Evolutionary conservation across 2,329 filamentous ascomycete species (phyloP), one percentile per base, ranked within the genome.

Genomic region (Allantophomopsis cytisporea): DNA sequence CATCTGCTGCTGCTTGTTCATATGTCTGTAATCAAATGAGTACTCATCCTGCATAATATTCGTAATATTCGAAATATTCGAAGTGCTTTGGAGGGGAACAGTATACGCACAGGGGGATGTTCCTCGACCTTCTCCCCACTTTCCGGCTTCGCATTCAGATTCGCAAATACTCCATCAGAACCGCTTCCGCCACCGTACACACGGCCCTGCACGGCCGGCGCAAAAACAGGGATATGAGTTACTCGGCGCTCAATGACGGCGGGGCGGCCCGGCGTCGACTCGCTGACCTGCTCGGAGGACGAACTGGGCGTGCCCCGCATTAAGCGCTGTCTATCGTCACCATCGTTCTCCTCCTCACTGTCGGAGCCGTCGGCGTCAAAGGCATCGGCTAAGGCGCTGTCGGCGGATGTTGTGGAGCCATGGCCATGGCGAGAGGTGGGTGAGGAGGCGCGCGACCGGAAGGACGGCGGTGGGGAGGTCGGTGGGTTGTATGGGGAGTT

Each of bases 1-100:
- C 83, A 60, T 98, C 91, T 33, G 89, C 89, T 3, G 91, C 91
- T 13, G 91, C 91, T 75, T 96, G 89, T 69, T 98, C 91, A 59
- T 98, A 98, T 30, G 89, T 88, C 85, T 95, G 41, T 14, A 15
- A 7, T 5, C 15, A 17, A 13, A 4, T 15, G 17, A 14, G 35
- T 38, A 41, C 11, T 28, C 3, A 12, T 28, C 23, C 10, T 28
- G 17, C 8, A 16, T 33, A 7, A 38, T 28, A 31, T 38, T 14
- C n/a, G 23, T 33, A 17, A 10, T 10, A 5, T 3, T 8, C 23
- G 8, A 8, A 28, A n/a, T n/a, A n/a, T n/a, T n/a, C n/a, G n/a
- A n/a, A 12, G 23, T 4, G 23, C 10, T 28, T 28, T 10, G 23
- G 11, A 8, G 21, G 44, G 33, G 31, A 6, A 37, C 39, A 37